Base-by-base conservation (phyloP, 371 early-diverging fungal genomes). In the Chytridium lagenaria region DNA sequence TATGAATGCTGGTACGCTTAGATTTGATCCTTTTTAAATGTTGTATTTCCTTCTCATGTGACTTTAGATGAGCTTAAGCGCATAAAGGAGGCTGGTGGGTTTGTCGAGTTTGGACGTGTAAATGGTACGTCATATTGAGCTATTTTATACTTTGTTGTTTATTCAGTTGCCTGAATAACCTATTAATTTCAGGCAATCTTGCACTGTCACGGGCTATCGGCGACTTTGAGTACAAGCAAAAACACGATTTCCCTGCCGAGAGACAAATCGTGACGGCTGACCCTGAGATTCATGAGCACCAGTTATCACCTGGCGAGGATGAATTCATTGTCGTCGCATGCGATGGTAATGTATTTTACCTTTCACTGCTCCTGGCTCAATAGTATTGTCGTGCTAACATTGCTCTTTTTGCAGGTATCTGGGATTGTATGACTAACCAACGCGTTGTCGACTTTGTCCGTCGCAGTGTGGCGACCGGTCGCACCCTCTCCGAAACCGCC, bases 121-220 rank as follows among this genome's bases (percentile, higher is more conserved):
- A 98, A 98, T 83, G 98, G 98, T 87, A 85, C 44, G 76, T 44
- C 44, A 12, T 19, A 44, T 44, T 44, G 12, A 44, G 12, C 19
- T 44, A 12, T 19, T 44, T 57, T 31, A 16, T 22, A 22, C 3
- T 34, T 64, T 44, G 7, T 19, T 44, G 19, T 19, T 19, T 44
- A 12, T 44, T 44, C 44, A 12, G 44, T 7, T 44, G 7, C 44
- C 19, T 19, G 26, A 26, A 5, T 26, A 55, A 55, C 57, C 10
- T 59, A n/a, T 31, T 1, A 19, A 64, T 33, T 12, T 63, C 67
- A 91, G 91, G 93, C 44, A 96, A 94, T 78, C 85, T 97, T 44
- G 98, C 98, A 3, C 84, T 98, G 67, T 96, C 96, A 40, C 91
- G 98, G 63, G 98, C 98, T 1, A 85, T 98, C 59, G 98, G 98